Base-by-base conservation (phyloP, 768 basidiomycete genomes). In the Lentinula guzmanii region DNA sequence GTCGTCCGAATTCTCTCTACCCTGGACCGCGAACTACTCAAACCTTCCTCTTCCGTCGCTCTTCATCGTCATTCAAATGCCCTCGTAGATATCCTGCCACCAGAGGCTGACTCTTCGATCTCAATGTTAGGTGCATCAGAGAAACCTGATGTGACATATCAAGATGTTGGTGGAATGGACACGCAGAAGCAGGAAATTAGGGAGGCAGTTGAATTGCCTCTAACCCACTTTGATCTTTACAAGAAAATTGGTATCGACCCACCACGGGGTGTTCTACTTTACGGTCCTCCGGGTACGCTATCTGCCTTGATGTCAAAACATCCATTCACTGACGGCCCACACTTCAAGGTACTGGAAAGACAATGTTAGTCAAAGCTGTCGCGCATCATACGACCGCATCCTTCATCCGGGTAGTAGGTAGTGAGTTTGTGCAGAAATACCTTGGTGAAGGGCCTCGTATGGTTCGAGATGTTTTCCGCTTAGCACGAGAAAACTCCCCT, bases 241-340 rank as follows among this genome's bases (percentile, higher is more conserved):
- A 93, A 93, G 79, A 98, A 98, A 79, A 99, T 99, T 69, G 97
- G 97, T 66, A 99, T 99, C 65, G 96, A 99, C 77, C 97, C 97
- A 3, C 97, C 97, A 61, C 84, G 97, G 28, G 97, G 97, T 76
- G 97, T 99, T 2, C 76, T 99, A 59, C 82, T 99, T 13, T 98
- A 97, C 70, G 97, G 97, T 1, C 97, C 97, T 37, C 97, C 97
- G 70, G 96, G 95, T 91, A 69, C 53, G 81, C 67, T 13, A 31
- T 34, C 55, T 43, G 3, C 1, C 4, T 34, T 21, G 21, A 28
- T 11, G 21, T 45, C 4, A 31, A 6, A 58, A 11, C 63, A 65
- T 34, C 33, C 15, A 15, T 46, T 39, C 16, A 42, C 60, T 10
- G 5, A 28, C 43, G 37, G 59, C 35, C 46, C 9, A 24, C 46